Conservation (phyloP, 2,329 filamentous ascomycete species). For the Thelonectria olida region DNA sequence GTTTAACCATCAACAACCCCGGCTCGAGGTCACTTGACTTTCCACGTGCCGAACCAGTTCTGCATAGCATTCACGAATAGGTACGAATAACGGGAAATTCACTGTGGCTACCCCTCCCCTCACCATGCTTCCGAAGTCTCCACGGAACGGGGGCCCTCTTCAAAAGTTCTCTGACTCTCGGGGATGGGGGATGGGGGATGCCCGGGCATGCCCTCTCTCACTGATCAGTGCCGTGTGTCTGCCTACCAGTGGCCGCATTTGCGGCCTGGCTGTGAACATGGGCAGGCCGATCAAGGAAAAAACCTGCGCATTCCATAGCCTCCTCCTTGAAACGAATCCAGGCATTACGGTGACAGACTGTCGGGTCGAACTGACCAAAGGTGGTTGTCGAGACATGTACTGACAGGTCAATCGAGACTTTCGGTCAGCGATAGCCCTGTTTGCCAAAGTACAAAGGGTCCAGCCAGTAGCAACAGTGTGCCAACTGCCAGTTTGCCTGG, state of each 20-base stretch:
- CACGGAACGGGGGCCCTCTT: neutral
- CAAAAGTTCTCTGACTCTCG: neutral
- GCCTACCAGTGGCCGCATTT: conserved; percentile 22
- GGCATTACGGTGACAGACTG: conserved; percentile 20
- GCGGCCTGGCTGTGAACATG: conserved; percentile 26
- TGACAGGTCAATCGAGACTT: neutral
- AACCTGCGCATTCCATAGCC: conserved; percentile 17
- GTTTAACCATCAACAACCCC: conserved; percentile 21
- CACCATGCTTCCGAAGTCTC: neutral
- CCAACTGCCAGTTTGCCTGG: neutral
- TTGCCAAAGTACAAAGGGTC: conserved; percentile 2
- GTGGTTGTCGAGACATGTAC: neutral
- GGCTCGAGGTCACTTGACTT: conserved; percentile 33
- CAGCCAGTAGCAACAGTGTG: neutral
- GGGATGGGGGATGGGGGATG: too few species aligned
- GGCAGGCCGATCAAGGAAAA: neutral
- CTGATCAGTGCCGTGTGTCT: conserved; percentile 13
- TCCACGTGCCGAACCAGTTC: conserved; percentile 22
- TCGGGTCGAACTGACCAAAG: conserved; percentile 23
- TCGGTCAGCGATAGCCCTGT: conserved; percentile 1
- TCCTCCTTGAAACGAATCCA: conserved; percentile 22
- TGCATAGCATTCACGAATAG: too few species aligned
- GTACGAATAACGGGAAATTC: too few species aligned
- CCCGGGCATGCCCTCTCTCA: too few species aligned
- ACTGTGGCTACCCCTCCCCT: neutral